phyloP scores from a whole-genome alignment of 805 yeast species.

The Wickerhamomyces sydowiorum region DNA sequence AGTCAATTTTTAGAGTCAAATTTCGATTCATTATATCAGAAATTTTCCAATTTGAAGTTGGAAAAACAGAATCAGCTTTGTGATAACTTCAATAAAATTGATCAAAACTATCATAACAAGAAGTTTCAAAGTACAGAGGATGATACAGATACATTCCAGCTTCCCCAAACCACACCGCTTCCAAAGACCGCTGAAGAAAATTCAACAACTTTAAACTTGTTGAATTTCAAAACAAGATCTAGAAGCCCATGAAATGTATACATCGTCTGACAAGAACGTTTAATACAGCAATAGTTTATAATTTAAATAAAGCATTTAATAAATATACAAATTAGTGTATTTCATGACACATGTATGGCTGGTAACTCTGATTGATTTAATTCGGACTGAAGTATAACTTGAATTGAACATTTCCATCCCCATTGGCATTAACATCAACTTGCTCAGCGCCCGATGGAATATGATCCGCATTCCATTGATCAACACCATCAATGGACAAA shows the following conservation, averaged over 20 bases:
- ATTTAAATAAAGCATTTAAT: too few species aligned
- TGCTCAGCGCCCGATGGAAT: constrained; percentile 34
- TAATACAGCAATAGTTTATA: too few species aligned
- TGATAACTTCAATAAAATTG: too few species aligned
- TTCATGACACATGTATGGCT: background rate
- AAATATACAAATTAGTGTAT: too few species aligned
- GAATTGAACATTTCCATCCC: constrained; percentile 30
- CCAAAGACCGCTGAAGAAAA: too few species aligned
- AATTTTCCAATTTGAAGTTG: background rate
- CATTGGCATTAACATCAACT: constrained; percentile 38
- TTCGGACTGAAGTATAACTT: constrained; percentile 28
- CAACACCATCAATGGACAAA: constrained; percentile 11
- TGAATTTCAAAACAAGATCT: background rate
- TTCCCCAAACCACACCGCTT: too few species aligned
- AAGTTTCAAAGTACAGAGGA: too few species aligned
- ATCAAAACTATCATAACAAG: too few species aligned
- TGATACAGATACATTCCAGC: background rate
- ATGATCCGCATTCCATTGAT: constrained; percentile 10
- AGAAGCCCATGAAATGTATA: background rate
- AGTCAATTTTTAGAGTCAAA: constrained; percentile 14
- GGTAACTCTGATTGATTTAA: constrained; percentile 3
- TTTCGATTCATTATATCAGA: constrained; percentile 8
- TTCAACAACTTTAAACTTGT: background rate
- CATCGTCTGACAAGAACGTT: too few species aligned
- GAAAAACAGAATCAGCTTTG: too few species aligned